Percentiles rank a stretch among this genome's conserved stretches.
phyloP scores from a whole-genome alignment of 768 basidiomycete species.

The Kwoniella dejecticola region DNA sequence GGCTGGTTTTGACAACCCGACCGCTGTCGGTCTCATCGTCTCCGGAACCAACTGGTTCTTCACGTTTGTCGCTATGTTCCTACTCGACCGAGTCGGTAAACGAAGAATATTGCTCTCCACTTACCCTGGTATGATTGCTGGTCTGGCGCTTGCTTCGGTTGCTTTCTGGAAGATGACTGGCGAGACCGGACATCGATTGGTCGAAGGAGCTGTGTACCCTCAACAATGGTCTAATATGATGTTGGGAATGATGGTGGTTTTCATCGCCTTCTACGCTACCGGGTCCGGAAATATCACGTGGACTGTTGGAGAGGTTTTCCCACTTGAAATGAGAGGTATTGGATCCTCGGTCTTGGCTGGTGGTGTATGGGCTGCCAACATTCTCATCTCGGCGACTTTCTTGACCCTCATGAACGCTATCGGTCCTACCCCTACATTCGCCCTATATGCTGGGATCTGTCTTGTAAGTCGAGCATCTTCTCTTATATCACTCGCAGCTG shows the following conservation, averaged over 20 bases:
- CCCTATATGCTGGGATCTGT: conserved; percentile 41
- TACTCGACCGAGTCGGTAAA: conserved; percentile 43
- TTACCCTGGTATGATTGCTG: conserved; percentile 38
- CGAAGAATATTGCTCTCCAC: conserved; percentile 33
- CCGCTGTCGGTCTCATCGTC: conserved; percentile 35
- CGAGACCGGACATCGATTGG: conserved; percentile 23
- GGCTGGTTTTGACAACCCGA: conserved; percentile 40
- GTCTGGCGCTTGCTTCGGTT: conserved; percentile 34
- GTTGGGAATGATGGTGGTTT: conserved; percentile 36
- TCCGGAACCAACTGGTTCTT: conserved; percentile 40
- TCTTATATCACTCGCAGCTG: background rate
- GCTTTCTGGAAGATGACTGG: conserved; percentile 39
- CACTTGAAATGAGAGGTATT: conserved; percentile 40
- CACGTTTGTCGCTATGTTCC: conserved; percentile 36
- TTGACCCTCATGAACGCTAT: conserved; percentile 40
- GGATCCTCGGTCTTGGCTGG: conserved; percentile 30
- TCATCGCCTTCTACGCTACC: conserved; percentile 36
- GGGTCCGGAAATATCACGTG: conserved; percentile 38
- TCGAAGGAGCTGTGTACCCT: conserved; percentile 29
- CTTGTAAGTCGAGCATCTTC: conserved; percentile 14
- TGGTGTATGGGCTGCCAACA: conserved; percentile 41
- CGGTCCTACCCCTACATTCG: conserved; percentile 28
- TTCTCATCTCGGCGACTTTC: conserved; percentile 43
- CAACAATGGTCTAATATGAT: conserved; percentile 37
- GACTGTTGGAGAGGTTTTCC: conserved; percentile 33